These are phyloP conservation scores for Clathrospora elynae DNA, from an alignment of 2,329 filamentous ascomycete genomes.

Conservation along the genomic window DNA sequence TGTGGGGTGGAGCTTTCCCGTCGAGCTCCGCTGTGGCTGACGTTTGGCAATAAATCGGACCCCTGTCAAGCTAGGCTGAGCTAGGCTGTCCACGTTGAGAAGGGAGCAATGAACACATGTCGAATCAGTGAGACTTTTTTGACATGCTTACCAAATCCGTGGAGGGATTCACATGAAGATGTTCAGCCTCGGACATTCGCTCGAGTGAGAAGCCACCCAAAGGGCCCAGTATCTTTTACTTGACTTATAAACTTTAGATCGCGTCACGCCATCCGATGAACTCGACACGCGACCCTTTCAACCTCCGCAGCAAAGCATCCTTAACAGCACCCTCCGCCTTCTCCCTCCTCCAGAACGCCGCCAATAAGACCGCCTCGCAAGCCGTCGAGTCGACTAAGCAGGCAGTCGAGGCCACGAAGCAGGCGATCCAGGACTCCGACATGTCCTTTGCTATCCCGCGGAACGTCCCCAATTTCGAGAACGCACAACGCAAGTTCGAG, in stretches of 20 bases:
- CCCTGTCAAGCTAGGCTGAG: conserved; percentile 25
- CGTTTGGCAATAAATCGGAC: conserved; percentile 10
- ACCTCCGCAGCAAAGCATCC: conserved; percentile 46
- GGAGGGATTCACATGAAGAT: conserved; percentile 7
- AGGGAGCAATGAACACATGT: conserved; percentile 35
- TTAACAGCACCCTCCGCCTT: conserved; percentile 37
- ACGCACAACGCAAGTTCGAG: conserved; percentile 49
- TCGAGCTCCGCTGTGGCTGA: conserved; percentile 21
- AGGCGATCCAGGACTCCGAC: conserved; percentile 42
- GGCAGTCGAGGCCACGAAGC: conserved; percentile 41
- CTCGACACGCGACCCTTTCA: conserved; percentile 54
- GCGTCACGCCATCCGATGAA: conserved; percentile 44
- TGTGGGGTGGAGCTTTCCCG: conserved; percentile 19
- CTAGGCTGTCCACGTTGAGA: conserved; percentile 17
- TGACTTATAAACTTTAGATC: too few species aligned
- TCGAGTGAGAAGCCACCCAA: background rate
- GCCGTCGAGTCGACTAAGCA: conserved; percentile 39
- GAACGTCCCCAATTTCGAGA: conserved; percentile 51
- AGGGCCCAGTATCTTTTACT: conserved; percentile 1
- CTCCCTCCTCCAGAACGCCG: conserved; percentile 39
- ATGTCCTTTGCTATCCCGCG: conserved; percentile 53
- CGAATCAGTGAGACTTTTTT: conserved; percentile 13
- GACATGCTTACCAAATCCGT: conserved; percentile 3
- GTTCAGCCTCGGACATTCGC: conserved; percentile 10
- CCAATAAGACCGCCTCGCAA: conserved; percentile 30